phyloP scores from a whole-genome alignment of 768 basidiomycete genomes.

The Trametes sanguinea region DNA sequence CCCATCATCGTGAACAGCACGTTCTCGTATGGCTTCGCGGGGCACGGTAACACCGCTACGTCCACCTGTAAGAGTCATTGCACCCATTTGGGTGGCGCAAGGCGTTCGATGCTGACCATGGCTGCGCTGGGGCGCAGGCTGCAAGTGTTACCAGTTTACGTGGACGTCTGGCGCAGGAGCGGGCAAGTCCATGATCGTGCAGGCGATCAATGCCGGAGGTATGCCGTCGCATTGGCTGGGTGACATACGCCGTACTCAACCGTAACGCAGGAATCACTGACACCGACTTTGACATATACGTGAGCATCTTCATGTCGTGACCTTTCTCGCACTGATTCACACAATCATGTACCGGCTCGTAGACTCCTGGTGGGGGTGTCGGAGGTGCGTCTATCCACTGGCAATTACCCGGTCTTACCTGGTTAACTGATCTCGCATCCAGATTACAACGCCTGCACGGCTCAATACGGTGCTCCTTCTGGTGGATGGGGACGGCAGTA shows the following conservation, averaged over 20 bases:
- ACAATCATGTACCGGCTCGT: background rate
- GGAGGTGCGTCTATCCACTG: slow-evolving; percentile 6
- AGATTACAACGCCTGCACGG: slow-evolving; percentile 26
- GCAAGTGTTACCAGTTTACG: slow-evolving; percentile 31
- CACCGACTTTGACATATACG: slow-evolving; percentile 22
- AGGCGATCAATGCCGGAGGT: slow-evolving; percentile 31
- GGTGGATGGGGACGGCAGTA: slow-evolving; percentile 22
- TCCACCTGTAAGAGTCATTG: slow-evolving; percentile 7
- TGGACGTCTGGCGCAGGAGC: slow-evolving; percentile 29
- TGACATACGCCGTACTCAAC: background rate
- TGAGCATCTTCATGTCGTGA: background rate
- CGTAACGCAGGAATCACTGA: slow-evolving; percentile 12
- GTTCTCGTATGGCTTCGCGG: slow-evolving; percentile 23
- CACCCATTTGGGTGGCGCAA: background rate
- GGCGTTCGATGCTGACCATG: background rate
- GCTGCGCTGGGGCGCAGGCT: slow-evolving; percentile 5
- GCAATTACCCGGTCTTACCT: background rate
- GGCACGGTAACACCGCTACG: slow-evolving; percentile 24
- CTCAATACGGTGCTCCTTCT: slow-evolving; percentile 25
- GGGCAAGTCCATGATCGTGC: slow-evolving; percentile 30
- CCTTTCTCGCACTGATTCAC: background rate
- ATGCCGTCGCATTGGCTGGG: background rate
- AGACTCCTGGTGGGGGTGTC: slow-evolving; percentile 31
- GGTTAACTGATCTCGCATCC: background rate
- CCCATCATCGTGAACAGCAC: slow-evolving; percentile 26